These are phyloP conservation scores for Colletotrichum lini DNA, from an alignment of 2,329 filamentous ascomycete species.

Conservation along the genomic window DNA sequence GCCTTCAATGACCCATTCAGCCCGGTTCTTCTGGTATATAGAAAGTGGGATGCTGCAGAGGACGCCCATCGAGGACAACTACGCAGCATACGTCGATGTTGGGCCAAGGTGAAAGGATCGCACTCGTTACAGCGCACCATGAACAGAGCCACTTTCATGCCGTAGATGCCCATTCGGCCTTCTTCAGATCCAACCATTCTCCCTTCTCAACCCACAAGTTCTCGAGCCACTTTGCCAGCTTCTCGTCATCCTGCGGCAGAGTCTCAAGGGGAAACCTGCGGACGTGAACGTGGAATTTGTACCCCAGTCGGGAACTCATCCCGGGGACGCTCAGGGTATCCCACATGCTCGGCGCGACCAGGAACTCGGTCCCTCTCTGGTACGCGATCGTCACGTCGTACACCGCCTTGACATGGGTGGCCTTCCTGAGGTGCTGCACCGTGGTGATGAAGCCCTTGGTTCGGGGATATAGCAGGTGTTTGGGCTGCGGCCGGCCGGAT, in stretches of 20 bases:
- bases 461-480: slow-evolving; percentile 72
- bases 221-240: slow-evolving; percentile 67
- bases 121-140: background rate
- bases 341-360: slow-evolving; percentile 66
- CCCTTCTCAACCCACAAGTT: slow-evolving; percentile 68
- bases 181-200: slow-evolving; percentile 62
- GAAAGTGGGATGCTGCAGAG: background rate
- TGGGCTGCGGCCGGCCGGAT: slow-evolving; percentile 64
- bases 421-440: slow-evolving; percentile 67
- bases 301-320: slow-evolving; percentile 57
- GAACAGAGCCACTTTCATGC: slow-evolving; percentile 4
- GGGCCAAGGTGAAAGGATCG: background rate
- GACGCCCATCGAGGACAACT: background rate
- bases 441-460: slow-evolving; percentile 74
- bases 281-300: slow-evolving; percentile 66
- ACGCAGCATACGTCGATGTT: background rate
- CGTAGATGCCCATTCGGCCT: slow-evolving; percentile 55
- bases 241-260: slow-evolving; percentile 63
- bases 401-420: slow-evolving; percentile 66
- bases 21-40: background rate
- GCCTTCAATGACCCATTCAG: too few relatives aligned
- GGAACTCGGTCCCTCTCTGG: slow-evolving; percentile 59
- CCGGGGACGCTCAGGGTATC: slow-evolving; percentile 61
- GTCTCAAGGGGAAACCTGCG: slow-evolving; percentile 64
- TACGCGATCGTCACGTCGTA: slow-evolving; percentile 71